These are phyloP conservation scores for Phytomonas sp. DNA, from an alignment of 208 protist genomes.

Conservation along the genomic window DNA sequence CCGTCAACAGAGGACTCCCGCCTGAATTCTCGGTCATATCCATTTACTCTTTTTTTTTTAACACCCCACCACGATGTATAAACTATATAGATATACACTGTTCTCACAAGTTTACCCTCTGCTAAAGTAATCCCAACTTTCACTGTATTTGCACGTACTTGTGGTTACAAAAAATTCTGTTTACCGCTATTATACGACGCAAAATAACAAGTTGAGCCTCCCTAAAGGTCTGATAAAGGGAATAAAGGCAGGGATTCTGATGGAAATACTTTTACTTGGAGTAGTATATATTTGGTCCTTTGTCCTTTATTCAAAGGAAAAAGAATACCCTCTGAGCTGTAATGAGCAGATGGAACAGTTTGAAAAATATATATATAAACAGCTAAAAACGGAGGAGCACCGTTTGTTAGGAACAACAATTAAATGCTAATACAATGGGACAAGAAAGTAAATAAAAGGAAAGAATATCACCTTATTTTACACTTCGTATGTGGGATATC, in stretches of 20 bases:
- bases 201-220: not conserved
- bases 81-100: not conserved
- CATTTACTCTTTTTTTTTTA: not conserved
- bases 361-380: not conserved
- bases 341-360: not conserved
- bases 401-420: not conserved
- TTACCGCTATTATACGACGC: not conserved
- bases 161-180: not conserved
- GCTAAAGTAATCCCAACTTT: not conserved
- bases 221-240: not conserved
- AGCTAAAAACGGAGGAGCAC: not conserved
- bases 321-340: not conserved
- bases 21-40: not conserved
- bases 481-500: not conserved
- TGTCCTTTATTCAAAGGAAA: not conserved
- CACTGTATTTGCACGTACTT: not conserved
- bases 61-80: not conserved
- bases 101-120: not conserved
- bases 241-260: not conserved
- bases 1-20: not conserved
- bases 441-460: slow-evolving; percentile 8
- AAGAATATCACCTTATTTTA: not conserved
- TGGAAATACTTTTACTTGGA: not conserved
- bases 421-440: slow-evolving; percentile 8
- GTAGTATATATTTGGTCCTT: not conserved